Percentiles rank a stretch among this genome's conserved stretches.
These are phyloP conservation scores for Alternaria solani DNA, from an alignment of 2,329 filamentous ascomycete species.

Conservation along the genomic window DNA sequence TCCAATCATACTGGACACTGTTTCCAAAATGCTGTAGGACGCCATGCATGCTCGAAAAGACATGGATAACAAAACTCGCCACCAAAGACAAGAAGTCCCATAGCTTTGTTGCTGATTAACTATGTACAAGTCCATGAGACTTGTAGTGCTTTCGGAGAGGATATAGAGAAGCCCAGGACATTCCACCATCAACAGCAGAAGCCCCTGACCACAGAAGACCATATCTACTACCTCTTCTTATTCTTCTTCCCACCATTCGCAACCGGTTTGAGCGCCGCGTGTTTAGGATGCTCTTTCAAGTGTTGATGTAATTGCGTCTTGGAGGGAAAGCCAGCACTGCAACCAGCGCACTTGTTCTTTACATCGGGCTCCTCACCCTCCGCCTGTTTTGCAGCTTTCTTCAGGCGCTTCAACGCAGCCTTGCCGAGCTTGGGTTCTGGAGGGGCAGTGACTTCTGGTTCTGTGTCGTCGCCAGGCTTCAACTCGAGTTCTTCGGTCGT, in stretches of 20 bases:
- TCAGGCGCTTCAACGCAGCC: constrained; percentile 58
- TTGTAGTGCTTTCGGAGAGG: neutral
- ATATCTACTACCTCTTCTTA: constrained; percentile 31
- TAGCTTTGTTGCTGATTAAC: neutral
- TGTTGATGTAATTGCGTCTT: constrained; percentile 78
- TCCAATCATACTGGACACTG: neutral
- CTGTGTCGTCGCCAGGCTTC: constrained; percentile 7
- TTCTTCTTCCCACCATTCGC: constrained; percentile 27
- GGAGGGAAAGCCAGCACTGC: constrained; percentile 78
- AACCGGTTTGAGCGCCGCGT: constrained; percentile 63
- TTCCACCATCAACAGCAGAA: neutral
- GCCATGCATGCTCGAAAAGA: neutral
- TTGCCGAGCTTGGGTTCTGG: constrained; percentile 54
- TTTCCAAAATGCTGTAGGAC: neutral
- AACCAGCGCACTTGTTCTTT: constrained; percentile 77
- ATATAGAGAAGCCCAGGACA: neutral
- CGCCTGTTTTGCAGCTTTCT: constrained; percentile 55
- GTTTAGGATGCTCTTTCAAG: constrained; percentile 66
- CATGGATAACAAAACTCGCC: no score
- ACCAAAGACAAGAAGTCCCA: no score
- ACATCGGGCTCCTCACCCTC: constrained; percentile 34
- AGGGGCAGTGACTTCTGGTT: constrained; percentile 6
- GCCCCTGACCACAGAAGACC: neutral
- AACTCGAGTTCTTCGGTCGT: constrained; percentile 12
- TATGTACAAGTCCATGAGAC: neutral